Evolutionary conservation across 176 grass and related monocot species (phyloP).

Genomic region (Eragrostis curvula): DNA sequence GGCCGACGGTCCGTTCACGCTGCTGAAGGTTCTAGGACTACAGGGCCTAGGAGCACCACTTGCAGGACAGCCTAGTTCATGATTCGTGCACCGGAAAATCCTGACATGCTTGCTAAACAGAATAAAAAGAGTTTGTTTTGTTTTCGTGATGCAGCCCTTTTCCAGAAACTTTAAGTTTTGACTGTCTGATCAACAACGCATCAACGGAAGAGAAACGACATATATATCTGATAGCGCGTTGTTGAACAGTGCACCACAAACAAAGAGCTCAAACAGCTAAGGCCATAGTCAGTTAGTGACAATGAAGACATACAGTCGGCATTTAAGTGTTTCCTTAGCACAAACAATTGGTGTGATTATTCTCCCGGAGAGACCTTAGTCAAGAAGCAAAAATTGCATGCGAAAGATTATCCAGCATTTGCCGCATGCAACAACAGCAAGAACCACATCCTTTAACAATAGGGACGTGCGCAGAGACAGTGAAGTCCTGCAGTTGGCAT

Average conservation of each 20-base stretch:
- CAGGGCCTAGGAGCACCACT: neutral
- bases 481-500: neutral
- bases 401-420: neutral
- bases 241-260: neutral
- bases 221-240: neutral
- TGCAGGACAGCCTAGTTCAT: too few relatives aligned
- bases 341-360: slow-evolving; percentile 11
- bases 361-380: slow-evolving; percentile 7
- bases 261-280: too few relatives aligned
- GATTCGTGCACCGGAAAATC: too few relatives aligned
- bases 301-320: slow-evolving; percentile 12
- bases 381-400: neutral
- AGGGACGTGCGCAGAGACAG: neutral
- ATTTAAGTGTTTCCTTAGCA: slow-evolving; percentile 13
- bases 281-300: neutral
- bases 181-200: too few relatives aligned
- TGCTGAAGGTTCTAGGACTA: slow-evolving; percentile 1
- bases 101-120: too few relatives aligned
- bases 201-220: neutral
- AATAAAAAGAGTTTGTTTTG: too few relatives aligned
- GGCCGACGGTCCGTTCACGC: neutral
- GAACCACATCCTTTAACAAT: neutral
- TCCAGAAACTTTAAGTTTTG: too few relatives aligned
- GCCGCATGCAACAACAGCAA: neutral
- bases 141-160: too few relatives aligned